Evolutionary conservation across 176 grass and related monocot genomes (phyloP), one percentile per base, ranked within the genome.

Genomic region (Avena insularis): DNA sequence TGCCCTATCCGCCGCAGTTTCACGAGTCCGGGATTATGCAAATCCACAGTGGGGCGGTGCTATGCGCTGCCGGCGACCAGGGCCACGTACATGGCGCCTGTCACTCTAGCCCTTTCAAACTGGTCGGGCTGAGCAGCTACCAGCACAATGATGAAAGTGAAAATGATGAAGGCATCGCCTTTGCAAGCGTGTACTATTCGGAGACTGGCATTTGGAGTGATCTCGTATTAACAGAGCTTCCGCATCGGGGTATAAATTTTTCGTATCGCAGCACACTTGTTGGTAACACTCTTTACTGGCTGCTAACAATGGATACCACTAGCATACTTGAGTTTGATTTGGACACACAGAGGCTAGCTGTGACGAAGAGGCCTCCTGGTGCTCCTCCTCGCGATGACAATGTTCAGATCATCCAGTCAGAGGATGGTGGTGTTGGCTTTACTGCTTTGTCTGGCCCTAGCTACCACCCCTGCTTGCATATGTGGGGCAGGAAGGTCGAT

Each of bases 281-380:
- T 79, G 54, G 55, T 8, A 79, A 79, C 12, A 6, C 56, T 5
- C 77, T 79, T 36, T 12, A 79, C 6, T 79, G 77, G 77, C 6
- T 43, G 38, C 38, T 43, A 6, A 43, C 38, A 6, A 21, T 2
- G 19, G 0, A 1, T 40, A 40, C 1, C 19, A 33, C 33, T 33
- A 10, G 3, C 33, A 61, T 62, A 61, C 20, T 79, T 45, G 36
- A 79, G 56, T 62, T 79, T 23, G 47, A 79, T 79, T 16, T 61
- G 19, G 56, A 43, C 0, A 17, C 7, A 2, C 12, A 8, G 55
- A 61, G 1, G 5, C 31, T 79, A 45, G 56, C 9, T 79, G 36
- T 62, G 19, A 79, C 4, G 12, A 0, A 79, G 36, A 60, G 20
- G 77, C 56, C 56, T 21, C 5, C 12, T 4, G 35, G 10, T 13